Percentiles rank a stretch among this genome's conserved stretches.
phyloP scores from a whole-genome alignment of 1,284 basidiomycete genomes.

The Puccinia hordei region DNA sequence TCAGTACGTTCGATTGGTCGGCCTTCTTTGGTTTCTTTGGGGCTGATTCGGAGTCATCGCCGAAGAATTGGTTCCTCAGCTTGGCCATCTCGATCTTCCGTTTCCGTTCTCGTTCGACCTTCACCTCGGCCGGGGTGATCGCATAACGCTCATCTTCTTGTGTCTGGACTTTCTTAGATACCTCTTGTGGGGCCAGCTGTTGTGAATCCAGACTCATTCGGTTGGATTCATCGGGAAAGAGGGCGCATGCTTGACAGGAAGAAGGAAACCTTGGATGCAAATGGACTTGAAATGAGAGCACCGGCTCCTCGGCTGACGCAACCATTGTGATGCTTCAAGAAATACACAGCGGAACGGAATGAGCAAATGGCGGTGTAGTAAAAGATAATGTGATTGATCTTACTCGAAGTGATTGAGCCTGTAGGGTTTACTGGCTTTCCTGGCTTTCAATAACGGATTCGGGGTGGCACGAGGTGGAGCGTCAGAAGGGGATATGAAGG shows the following conservation, averaged over 20 bases:
- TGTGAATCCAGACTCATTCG: conserved; percentile 13
- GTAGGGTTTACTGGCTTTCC: conserved; percentile 32
- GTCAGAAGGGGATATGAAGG: conserved; percentile 20
- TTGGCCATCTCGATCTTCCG: conserved; percentile 42
- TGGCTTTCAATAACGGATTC: conserved; percentile 11
- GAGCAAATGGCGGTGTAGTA: background rate
- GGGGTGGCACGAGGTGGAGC: background rate
- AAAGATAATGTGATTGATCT: background rate
- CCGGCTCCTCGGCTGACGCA: conserved; percentile 24
- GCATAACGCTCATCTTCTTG: conserved; percentile 32
- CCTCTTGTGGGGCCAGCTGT: background rate
- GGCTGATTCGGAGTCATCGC: background rate
- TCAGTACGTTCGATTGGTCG: background rate
- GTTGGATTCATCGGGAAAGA: conserved; percentile 39
- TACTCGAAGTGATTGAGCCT: conserved; percentile 42
- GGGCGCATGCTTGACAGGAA: conserved; percentile 23
- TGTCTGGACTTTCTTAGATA: background rate
- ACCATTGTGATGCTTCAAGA: background rate
- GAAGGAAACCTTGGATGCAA: conserved; percentile 28
- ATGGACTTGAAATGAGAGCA: conserved; percentile 27
- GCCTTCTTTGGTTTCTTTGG: conserved; percentile 7
- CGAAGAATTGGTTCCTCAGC: conserved; percentile 38
- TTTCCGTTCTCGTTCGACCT: conserved; percentile 35
- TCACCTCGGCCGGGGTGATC: conserved; percentile 32
- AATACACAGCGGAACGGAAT: background rate